Evolutionary conservation across 2,329 filamentous ascomycete species (phyloP).

Genomic region (Plenodomus biglobosus): DNA sequence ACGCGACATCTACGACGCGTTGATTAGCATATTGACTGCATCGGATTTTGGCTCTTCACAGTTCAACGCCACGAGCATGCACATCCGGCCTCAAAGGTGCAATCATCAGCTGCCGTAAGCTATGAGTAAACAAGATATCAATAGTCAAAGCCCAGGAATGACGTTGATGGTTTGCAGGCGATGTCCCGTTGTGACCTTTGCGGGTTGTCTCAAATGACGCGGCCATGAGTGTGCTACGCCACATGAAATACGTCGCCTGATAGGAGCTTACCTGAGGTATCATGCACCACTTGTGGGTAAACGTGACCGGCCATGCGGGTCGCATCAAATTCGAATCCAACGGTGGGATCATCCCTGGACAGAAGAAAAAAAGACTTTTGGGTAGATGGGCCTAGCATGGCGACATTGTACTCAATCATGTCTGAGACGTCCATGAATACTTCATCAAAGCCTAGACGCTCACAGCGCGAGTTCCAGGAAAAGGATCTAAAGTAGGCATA

Average conservation of each 20-base stretch:
- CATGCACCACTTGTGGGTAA: conserved; percentile 48
- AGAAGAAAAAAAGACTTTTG: conserved; percentile 79
- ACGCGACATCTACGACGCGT: conserved; percentile 14
- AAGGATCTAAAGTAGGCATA: conserved; percentile 71
- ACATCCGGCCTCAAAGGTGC: no score
- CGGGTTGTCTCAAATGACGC: not conserved
- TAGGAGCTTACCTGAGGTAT: conserved; percentile 25
- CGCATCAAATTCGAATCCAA: conserved; percentile 80
- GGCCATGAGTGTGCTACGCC: conserved; percentile 7
- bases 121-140: no score
- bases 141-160: not conserved
- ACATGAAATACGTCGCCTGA: conserved; percentile 1
- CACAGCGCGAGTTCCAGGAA: conserved; percentile 76
- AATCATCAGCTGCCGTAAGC: no score
- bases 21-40: not conserved
- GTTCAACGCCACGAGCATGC: no score
- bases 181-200: conserved; percentile 4
- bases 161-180: not conserved
- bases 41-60: not conserved
- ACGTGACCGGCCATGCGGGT: conserved; percentile 65
- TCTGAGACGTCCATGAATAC: conserved; percentile 81
- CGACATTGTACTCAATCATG: conserved; percentile 78
- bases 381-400: conserved; percentile 67
- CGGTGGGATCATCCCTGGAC: conserved; percentile 69
- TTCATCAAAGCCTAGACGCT: conserved; percentile 89